Base-by-base conservation (phyloP, 805 yeast species). In the Lachancea sp. region DNA sequence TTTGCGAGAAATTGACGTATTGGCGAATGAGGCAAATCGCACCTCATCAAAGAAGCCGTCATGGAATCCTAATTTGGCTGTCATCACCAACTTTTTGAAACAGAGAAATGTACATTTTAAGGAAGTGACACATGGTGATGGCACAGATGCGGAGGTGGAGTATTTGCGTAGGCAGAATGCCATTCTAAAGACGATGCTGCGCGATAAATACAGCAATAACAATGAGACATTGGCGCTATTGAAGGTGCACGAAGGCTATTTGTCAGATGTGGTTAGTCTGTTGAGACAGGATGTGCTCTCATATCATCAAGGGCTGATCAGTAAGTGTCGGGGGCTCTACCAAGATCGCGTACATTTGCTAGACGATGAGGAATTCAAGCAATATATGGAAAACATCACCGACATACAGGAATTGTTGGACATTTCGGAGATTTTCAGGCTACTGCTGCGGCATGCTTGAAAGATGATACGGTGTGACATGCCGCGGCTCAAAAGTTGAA, bases 351-450 rank as follows among this genome's bases (percentile, higher is more conserved):
- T 52, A 19, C 22, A 46, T 12, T 42, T 50, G 1, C 26, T 39
- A 31, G 59, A 55, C 28, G 50, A 52, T 34, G 26, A 40, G 12
- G 58, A 55, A 36, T 55, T 55, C 29, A 33, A 33, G 3, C 33
- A 29, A 1, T 55, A 54, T 32, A 29, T 52, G 34, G 49, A 40
- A 15, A 50, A 52, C 26, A 32, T 55, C 6, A 32, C 34, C 12
- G 50, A 48, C 29, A 23, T 54, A 8, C 52, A 52, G 25, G 40
- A 48, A 29, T 41, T 54, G 9, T 26, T 50, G 26, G 52, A 48
- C 6, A 30, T 55, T 5, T 51, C 55, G 2, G 45, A 50, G 24
- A 23, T 48, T 17, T 55, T 47, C 29, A 37, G 58, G 24, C 24
- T 34, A 2, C 21, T 52, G 9, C 41, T 52, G 16, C 43, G 50